Evolutionary conservation across 257 asterid species (phyloP).

Genomic region (Nicotiana otophora): DNA sequence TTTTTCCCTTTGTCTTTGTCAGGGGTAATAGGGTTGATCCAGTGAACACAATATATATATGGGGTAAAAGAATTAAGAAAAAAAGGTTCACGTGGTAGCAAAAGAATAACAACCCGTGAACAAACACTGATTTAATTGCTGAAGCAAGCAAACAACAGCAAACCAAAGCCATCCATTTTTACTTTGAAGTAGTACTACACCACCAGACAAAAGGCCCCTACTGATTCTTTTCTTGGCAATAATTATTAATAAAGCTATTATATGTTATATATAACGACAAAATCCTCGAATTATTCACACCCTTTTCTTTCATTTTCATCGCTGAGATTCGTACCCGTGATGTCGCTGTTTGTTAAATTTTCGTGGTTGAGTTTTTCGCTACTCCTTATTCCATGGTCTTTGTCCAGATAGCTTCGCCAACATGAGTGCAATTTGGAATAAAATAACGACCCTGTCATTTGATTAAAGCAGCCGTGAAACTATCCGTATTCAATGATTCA

Average conservation of each 20-base stretch:
- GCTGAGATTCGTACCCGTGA: conserved; percentile 2
- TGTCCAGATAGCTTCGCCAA: neutral
- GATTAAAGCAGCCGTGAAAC: neutral
- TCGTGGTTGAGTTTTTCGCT: neutral
- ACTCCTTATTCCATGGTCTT: neutral
- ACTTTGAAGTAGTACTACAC: neutral
- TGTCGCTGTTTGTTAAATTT: neutral
- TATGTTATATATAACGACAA: neutral
- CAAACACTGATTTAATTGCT: conserved; percentile 3
- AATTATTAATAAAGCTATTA: neutral
- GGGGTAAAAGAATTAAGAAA: too few species aligned
- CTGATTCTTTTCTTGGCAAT: neutral
- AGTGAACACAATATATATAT: too few species aligned
- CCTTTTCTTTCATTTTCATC: neutral
- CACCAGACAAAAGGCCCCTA: neutral
- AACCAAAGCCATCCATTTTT: neutral
- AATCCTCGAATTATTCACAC: conserved; percentile 7
- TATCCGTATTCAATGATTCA: too few species aligned
- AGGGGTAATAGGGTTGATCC: too few species aligned
- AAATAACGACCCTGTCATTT: neutral
- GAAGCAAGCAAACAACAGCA: conserved; percentile 10
- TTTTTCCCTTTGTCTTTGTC: too few species aligned
- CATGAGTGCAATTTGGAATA: neutral
- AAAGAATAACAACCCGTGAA: conserved; percentile 20
- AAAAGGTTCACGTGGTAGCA: conserved; percentile 12